phyloP scores from a whole-genome alignment of 2,329 filamentous ascomycete species.

The Fusarium sp. region DNA sequence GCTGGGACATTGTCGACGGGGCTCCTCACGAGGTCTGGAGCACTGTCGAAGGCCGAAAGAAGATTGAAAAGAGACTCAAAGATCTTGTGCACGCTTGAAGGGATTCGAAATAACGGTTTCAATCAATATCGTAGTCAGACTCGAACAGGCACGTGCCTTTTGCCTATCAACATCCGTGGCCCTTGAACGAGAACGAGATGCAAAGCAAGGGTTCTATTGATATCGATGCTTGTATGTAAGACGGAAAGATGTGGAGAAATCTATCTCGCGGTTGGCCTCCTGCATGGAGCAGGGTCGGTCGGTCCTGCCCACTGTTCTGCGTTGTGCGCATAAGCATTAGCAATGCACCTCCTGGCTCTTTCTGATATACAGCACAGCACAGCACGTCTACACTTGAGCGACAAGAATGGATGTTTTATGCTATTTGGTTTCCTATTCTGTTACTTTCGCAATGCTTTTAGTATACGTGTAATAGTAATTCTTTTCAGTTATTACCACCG shows the following conservation, averaged over 20 bases:
- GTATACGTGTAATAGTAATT: constrained; percentile 21
- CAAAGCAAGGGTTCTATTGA: constrained; percentile 11
- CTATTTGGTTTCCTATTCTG: neutral
- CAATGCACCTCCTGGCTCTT: constrained; percentile 25
- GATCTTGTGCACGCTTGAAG: constrained; percentile 66
- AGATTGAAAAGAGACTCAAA: constrained; percentile 82
- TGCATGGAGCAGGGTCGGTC: neutral
- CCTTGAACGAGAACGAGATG: neutral
- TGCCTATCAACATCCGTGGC: constrained; percentile 8
- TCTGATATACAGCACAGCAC: neutral
- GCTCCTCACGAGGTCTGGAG: constrained; percentile 90
- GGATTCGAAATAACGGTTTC: neutral
- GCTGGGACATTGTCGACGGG: constrained; percentile 87
- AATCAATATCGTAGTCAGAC: neutral
- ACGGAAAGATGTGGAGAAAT: constrained; percentile 30
- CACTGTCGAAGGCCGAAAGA: constrained; percentile 74
- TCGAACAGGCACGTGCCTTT: constrained; percentile 16
- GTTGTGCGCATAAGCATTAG: constrained; percentile 22
- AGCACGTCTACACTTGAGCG: constrained; percentile 10
- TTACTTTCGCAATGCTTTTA: neutral
- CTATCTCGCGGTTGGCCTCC: neutral
- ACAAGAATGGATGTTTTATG: constrained; percentile 8
- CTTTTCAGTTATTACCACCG: neutral
- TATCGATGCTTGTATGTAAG: constrained; percentile 28
- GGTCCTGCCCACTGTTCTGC: neutral